Evolutionary conservation across 495 filamentous ascomycete species (phyloP), one percentile per base, ranked within the genome.

Genomic region (Hypoxylon intermedium): DNA sequence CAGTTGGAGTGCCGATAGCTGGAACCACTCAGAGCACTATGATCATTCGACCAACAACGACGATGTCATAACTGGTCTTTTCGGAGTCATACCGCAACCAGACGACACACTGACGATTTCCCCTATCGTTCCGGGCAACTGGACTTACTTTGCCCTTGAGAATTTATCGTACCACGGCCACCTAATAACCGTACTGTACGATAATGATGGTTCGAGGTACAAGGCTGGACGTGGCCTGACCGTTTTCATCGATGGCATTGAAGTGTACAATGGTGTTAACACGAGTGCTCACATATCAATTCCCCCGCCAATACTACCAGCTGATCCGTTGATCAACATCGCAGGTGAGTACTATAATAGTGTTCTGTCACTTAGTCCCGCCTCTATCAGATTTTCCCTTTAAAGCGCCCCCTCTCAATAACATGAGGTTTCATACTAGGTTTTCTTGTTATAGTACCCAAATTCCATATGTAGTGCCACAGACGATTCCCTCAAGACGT

Each of bases 11-110:
- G 71, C 67, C 12, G 77, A 81, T 58, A 50, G 33, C 5, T 51
- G 54, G 24, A 75, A 79, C 42, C 77, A 80, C 53, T 73, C 67
- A 3, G 78, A 80, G 64, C 66, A 80, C 55, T 79, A 79, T 53
- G 65, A 75, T 42, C 77, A 80, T 52, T 78, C 75, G 5, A 80
- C 77, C 5, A 73, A 75, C 50, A 71, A 76, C 13, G 77, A 80
- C 63, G 73, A 80, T 53, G 70, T 80, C 6, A 77, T 80, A 54
- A 77, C 77, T 15, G 73, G 76, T 12, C 63, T 80, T 6, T 60
- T 80, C 9, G 77, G 77, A 4, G 68, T 80, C 12, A 58, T 75
- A 20, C 75, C 73, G 11, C 70, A 63, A 6, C 60, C 67, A 20
- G 73, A 72, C 19, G 63, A 78, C 23, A 66, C 47, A 2, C 54